Evolutionary conservation across 2,329 filamentous ascomycete genomes (phyloP), one percentile per base, ranked within the genome.

Genomic region (Clonostachys sp.): DNA sequence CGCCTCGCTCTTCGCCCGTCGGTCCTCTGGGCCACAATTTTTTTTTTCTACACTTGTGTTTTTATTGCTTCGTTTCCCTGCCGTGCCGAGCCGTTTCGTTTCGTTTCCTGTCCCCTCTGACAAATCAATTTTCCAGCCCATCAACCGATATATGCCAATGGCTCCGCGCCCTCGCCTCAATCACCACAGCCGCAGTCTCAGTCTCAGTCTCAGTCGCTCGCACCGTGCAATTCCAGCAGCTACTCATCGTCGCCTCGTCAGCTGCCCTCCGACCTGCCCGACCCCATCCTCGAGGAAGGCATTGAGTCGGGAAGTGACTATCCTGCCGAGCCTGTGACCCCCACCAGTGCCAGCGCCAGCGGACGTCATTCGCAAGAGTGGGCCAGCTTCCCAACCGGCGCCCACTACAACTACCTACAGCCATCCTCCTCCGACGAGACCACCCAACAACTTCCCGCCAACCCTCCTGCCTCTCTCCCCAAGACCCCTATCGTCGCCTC

Each of bases 231-330:
- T 30, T 30, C 24, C 9, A 30, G 24, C 24, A 30, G 24, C 24
- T 30, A 30, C 24, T 30, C 24, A 30, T 30, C 68, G 9, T 74
- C 73, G 18, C 71, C 74, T 13, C 71, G 68, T 47, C 72, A 75
- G 41, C 72, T 68, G 53, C 67, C 74, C 45, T 70, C 73, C 54
- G 77, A 80, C 45, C 63, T 79, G 10, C 65, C 70, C 53, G 71
- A 67, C 51, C 72, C 78, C 47, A 81, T 83, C 51, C 70, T 74
- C 45, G 65, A 68, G 53, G 79, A 83, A 64, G 74, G 73, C 61
- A 78, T 78, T 64, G 81, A 84, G 59, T 81, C 79, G 9, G 74
- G 77, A 52, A 82, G 75, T 61, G 80, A 84, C 56, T 75, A 74
- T 20, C 68, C 72, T 47, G 76, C 78, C 65, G 81, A 84, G 53